These are phyloP conservation scores for Peronosclerospora sorghi DNA, from an alignment of 352 stramenopile genomes.

Conservation along the genomic window DNA sequence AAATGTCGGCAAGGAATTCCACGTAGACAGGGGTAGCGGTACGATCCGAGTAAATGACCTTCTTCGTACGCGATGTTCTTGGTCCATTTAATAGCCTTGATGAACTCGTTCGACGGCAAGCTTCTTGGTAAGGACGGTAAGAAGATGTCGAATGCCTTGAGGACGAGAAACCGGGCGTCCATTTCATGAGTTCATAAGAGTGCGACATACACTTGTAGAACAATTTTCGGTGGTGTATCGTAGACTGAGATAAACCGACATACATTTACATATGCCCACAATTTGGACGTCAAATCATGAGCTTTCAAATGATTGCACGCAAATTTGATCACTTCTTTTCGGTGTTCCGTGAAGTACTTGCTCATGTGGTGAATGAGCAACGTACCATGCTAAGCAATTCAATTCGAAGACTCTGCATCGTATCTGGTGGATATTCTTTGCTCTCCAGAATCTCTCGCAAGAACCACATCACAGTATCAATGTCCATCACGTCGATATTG, in stretches of 20 bases:
- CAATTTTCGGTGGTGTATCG: slow-evolving; percentile 93
- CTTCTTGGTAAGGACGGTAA: slow-evolving; percentile 86
- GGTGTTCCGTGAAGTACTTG: slow-evolving; percentile 86
- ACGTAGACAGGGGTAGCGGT: too few relatives aligned
- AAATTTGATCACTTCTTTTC: slow-evolving; percentile 98
- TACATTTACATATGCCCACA: slow-evolving; percentile 96
- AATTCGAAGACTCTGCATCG: slow-evolving; percentile 76
- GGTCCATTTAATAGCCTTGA: slow-evolving; percentile 95
- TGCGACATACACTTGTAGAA: slow-evolving; percentile 94
- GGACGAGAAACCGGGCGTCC: slow-evolving; percentile 91
- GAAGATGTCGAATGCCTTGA: slow-evolving; percentile 91
- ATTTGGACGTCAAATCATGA: slow-evolving; percentile 90
- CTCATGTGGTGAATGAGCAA: slow-evolving; percentile 94
- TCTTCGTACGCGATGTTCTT: slow-evolving; percentile 98
- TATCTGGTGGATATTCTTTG: slow-evolving; percentile 61
- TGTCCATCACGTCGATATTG: slow-evolving; percentile 80
- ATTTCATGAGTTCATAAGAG: slow-evolving; percentile 91
- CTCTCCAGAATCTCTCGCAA: slow-evolving; percentile 80
- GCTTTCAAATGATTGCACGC: slow-evolving; percentile 95
- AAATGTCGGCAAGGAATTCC: too few relatives aligned
- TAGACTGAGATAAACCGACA: slow-evolving; percentile 95
- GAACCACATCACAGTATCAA: slow-evolving; percentile 83
- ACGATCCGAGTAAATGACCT: slow-evolving; percentile 86
- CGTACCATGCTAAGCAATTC: slow-evolving; percentile 90
- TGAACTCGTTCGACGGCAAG: slow-evolving; percentile 88